Evolutionary conservation across 257 asterid genomes (phyloP).

Genomic region (Galeopsis tetrahit): DNA sequence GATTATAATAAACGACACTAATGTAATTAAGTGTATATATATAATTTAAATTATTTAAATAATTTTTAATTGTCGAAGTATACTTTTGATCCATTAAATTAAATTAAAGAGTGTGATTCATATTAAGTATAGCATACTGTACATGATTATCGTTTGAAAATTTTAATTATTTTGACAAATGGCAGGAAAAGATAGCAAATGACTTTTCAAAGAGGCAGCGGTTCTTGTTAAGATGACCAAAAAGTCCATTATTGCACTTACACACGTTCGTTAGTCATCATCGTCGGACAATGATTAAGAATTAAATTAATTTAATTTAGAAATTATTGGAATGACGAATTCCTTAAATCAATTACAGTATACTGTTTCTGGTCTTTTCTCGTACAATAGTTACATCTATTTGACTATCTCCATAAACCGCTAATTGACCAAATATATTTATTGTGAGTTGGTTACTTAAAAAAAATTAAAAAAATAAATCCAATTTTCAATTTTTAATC

Average conservation of each 20-base stretch:
- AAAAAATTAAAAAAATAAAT: too few species aligned
- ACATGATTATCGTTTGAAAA: too few species aligned
- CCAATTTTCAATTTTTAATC: too few species aligned
- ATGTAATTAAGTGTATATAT: too few species aligned
- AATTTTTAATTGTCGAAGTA: too few species aligned
- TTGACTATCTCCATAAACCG: background rate
- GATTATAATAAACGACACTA: too few species aligned
- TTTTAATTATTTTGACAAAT: background rate
- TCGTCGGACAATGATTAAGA: background rate
- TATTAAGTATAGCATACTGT: too few species aligned
- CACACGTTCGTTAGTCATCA: conserved; percentile 6
- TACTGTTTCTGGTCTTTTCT: background rate
- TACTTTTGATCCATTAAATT: too few species aligned
- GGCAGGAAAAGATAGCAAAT: background rate
- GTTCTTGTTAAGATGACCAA: too few species aligned
- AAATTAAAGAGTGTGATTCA: too few species aligned
- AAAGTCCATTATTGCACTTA: background rate
- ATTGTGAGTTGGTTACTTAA: background rate
- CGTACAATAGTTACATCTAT: background rate
- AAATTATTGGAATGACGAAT: conserved; percentile 5
- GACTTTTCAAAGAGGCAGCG: conserved; percentile 3
- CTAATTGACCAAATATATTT: background rate
- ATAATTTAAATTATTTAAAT: too few species aligned
- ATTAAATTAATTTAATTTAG: conserved; percentile 2
- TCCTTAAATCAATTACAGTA: background rate